Evolutionary conservation across 345 rosid species (phyloP).

Genomic region (Rhizophora apiculata): DNA sequence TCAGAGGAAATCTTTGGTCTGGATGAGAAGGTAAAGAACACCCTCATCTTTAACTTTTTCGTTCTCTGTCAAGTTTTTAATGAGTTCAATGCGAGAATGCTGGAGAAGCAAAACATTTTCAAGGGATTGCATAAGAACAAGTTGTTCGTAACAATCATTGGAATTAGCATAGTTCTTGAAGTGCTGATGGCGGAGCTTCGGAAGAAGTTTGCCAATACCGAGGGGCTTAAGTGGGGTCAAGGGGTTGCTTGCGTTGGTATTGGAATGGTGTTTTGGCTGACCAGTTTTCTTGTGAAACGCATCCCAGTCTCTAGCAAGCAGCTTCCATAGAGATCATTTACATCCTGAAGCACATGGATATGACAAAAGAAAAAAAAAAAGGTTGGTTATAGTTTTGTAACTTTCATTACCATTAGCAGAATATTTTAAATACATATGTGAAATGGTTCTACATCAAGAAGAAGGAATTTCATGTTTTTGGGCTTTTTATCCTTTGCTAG

Average conservation of each 20-base stretch:
- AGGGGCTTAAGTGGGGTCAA: conserved; percentile 23
- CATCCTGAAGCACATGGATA: background rate
- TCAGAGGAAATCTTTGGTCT: conserved; percentile 62
- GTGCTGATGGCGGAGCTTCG: conserved; percentile 70
- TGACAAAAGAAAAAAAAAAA: too few species aligned
- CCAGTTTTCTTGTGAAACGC: conserved; percentile 15
- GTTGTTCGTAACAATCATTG: conserved; percentile 59
- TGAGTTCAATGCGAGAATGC: conserved; percentile 73
- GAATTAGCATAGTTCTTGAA: conserved; percentile 66
- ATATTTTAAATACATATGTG: too few species aligned
- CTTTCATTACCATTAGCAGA: too few species aligned
- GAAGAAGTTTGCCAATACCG: conserved; percentile 29
- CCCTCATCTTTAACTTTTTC: conserved; percentile 81
- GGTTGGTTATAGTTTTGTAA: too few species aligned
- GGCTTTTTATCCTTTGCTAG: too few species aligned
- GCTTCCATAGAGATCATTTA: conserved; percentile 3
- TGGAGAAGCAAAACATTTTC: conserved; percentile 74
- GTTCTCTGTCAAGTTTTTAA: conserved; percentile 91
- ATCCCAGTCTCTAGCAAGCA: conserved; percentile 16
- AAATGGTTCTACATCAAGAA: too few species aligned
- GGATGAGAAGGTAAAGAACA: conserved; percentile 49
- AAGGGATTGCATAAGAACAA: conserved; percentile 61
- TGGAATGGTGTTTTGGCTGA: conserved; percentile 20
- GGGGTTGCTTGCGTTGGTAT: conserved; percentile 22
- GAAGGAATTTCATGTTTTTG: too few species aligned